Evolutionary conservation across 305 asterid species (phyloP).

Genomic region (Plantago lanceolata): DNA sequence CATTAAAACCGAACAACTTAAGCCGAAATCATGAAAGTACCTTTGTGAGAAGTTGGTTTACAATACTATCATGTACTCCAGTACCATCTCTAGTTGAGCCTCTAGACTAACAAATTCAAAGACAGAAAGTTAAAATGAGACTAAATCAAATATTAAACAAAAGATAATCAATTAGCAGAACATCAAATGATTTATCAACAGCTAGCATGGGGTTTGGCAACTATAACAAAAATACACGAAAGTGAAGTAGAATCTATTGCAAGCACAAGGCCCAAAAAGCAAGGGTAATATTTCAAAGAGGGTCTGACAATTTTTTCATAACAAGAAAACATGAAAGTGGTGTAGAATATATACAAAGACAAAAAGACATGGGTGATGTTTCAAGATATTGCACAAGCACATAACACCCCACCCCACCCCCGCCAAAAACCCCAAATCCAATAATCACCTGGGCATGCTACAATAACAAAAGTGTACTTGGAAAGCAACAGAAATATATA

Average conservation of each 20-base stretch:
- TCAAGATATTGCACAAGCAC: not conserved
- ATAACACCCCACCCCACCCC: too few species aligned
- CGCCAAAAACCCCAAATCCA: conserved; percentile 16
- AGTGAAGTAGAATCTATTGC: conserved; percentile 18
- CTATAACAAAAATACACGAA: too few species aligned
- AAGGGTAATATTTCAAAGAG: conserved; percentile 2
- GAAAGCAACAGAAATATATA: conserved; percentile 11
- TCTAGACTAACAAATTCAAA: conserved; percentile 67
- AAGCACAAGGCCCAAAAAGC: conserved; percentile 2
- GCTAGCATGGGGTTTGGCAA: conserved; percentile 11
- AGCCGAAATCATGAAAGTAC: conserved; percentile 39
- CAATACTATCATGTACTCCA: conserved; percentile 99
- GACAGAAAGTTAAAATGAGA: conserved; percentile 15
- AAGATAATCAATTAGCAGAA: conserved; percentile 20
- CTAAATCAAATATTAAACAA: conserved; percentile 16
- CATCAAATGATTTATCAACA: conserved; percentile 17
- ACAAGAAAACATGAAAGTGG: conserved; percentile 3
- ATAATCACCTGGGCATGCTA: conserved; percentile 12
- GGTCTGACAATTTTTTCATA: not conserved
- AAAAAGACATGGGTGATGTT: conserved; percentile 8
- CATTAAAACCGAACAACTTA: conserved; percentile 20
- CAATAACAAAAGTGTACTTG: conserved; percentile 3
- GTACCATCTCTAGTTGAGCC: conserved; percentile 99
- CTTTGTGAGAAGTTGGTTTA: conserved; percentile 96
- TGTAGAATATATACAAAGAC: conserved; percentile 16